A percentile compares a stretch with the other conserved stretches of the same genome.
phyloP scores from a whole-genome alignment of 805 yeast species.

The Lipomyces yamadae region DNA sequence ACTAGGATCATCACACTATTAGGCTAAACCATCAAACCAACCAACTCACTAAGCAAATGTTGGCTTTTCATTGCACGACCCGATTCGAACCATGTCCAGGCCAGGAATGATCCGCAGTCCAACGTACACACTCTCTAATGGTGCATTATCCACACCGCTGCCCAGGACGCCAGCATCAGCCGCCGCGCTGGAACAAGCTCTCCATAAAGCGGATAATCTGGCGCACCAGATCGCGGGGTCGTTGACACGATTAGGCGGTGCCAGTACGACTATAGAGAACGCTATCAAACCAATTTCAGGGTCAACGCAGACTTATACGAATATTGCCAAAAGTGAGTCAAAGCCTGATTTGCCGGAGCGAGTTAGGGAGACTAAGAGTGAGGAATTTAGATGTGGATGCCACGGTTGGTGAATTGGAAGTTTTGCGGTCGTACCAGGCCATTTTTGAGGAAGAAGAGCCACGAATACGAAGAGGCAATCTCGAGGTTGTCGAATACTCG shows the following conservation, averaged over 20 bases:
- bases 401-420: conserved; percentile 26
- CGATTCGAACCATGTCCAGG: conserved; percentile 19
- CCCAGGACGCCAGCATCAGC: conserved; percentile 6
- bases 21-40: no score
- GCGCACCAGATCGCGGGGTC: conserved; percentile 61
- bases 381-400: conserved; percentile 25
- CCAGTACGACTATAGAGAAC: conserved; percentile 60
- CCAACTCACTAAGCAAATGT: no score
- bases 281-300: conserved; percentile 74
- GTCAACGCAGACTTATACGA: conserved; percentile 61
- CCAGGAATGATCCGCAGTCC: conserved; percentile 10
- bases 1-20: no score
- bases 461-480: conserved; percentile 36
- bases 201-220: conserved; percentile 61
- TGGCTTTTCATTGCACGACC: no score
- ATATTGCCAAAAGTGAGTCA: conserved; percentile 62
- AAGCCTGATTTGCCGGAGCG: conserved; percentile 22
- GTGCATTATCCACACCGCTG: conserved; percentile 3
- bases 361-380: conserved; percentile 47
- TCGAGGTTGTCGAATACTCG: conserved; percentile 39
- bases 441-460: conserved; percentile 37
- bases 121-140: not conserved
- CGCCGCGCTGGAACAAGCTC: conserved; percentile 63
- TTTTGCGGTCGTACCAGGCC: conserved; percentile 26
- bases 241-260: conserved; percentile 57